Evolutionary conservation across 257 asterid species (phyloP).

Genomic region (Capsicum rhomboideum): DNA sequence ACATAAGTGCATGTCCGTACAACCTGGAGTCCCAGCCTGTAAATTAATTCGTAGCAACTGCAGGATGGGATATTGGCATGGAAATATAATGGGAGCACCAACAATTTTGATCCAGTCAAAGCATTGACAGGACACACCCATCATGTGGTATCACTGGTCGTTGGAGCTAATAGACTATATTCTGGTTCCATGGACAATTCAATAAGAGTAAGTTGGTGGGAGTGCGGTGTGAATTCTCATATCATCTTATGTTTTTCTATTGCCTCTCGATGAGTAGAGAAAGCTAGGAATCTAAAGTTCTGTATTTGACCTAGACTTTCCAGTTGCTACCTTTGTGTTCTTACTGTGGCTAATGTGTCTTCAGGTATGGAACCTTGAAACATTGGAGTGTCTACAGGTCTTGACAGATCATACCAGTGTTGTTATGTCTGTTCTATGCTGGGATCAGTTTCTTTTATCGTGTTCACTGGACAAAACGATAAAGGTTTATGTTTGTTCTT

Average conservation of each 20-base stretch:
- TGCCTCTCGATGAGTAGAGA: neutral
- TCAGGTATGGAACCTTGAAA: slow-evolving; percentile 92
- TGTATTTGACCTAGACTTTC: neutral
- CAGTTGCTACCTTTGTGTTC: neutral
- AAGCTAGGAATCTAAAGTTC: neutral
- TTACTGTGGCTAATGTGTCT: slow-evolving; percentile 3
- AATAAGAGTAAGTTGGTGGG: slow-evolving; percentile 45
- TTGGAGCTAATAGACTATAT: slow-evolving; percentile 75
- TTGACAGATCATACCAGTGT: slow-evolving; percentile 70
- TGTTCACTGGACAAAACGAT: slow-evolving; percentile 92
- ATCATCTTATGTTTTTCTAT: neutral
- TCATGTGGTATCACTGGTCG: slow-evolving; percentile 84
- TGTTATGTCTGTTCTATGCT: slow-evolving; percentile 95
- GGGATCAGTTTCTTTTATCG: slow-evolving; percentile 96
- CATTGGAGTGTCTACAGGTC: slow-evolving; percentile 77
- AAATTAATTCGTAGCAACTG: slow-evolving; percentile 3
- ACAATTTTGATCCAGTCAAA: slow-evolving; percentile 83
- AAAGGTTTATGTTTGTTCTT: slow-evolving; percentile 35
- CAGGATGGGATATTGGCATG: slow-evolving; percentile 93
- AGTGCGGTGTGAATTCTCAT: neutral
- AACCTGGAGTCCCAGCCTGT: neutral
- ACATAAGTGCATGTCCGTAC: neutral
- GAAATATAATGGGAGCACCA: slow-evolving; percentile 73
- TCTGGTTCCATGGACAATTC: slow-evolving; percentile 95
- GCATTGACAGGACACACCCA: slow-evolving; percentile 76